A percentile compares a stretch with the other conserved stretches of the same genome.
Evolutionary conservation across 345 rosid species (phyloP).

Genomic region (Cardamine chenopodiifolia): DNA sequence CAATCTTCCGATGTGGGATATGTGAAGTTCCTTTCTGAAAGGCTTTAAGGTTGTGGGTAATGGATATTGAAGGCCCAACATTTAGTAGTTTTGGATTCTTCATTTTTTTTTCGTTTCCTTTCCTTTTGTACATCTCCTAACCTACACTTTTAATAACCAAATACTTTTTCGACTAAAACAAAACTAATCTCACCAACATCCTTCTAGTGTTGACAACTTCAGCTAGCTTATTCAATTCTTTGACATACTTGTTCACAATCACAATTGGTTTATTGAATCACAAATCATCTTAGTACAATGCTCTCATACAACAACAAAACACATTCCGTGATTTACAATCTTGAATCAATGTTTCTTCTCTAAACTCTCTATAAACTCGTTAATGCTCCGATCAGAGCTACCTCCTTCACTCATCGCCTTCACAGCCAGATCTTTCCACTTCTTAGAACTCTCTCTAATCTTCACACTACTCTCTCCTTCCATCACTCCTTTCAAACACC

Average conservation of each 20-base stretch:
- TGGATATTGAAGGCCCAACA: conserved; percentile 13
- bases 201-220: neutral
- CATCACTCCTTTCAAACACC: conserved; percentile 66
- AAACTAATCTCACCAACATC: neutral
- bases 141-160: neutral
- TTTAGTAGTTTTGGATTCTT: neutral
- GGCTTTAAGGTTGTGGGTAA: neutral
- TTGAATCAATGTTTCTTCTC: conserved; percentile 26
- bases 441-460: conserved; percentile 50
- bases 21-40: neutral
- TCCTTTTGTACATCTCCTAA: neutral
- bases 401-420: conserved; percentile 66
- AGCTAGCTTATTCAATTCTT: neutral
- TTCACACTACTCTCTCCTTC: conserved; percentile 53
- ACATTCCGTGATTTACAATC: conserved; percentile 26
- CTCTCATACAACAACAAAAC: conserved; percentile 4
- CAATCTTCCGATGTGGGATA: conserved; percentile 11
- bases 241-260: neutral
- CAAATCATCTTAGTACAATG: neutral
- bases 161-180: neutral
- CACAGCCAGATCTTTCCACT: conserved; percentile 60
- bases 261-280: conserved; percentile 21
- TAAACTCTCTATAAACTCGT: conserved; percentile 54
- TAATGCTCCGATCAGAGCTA: conserved; percentile 50
- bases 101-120: no score